phyloP scores from a whole-genome alignment of 2,329 filamentous ascomycete species.

The Rhynchosporium secalis region DNA sequence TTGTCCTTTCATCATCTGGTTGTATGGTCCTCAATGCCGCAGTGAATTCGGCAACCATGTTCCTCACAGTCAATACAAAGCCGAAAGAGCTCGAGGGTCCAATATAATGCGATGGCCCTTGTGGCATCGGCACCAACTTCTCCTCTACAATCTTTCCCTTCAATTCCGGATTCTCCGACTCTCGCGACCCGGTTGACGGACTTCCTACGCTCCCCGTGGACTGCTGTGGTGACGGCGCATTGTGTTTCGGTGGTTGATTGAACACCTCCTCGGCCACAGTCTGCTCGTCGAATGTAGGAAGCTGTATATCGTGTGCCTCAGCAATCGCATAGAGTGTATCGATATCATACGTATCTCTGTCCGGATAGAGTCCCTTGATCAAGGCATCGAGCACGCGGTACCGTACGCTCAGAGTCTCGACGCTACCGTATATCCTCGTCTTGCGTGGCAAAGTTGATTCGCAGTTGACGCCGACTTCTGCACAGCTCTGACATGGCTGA shows the following conservation, averaged over 20 bases:
- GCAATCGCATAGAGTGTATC: constrained; percentile 45
- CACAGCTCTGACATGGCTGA: constrained; percentile 44
- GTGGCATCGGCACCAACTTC: constrained; percentile 35
- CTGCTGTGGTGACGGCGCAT: constrained; percentile 24
- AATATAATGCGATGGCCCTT: constrained; percentile 37
- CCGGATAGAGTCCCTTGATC: constrained; percentile 45
- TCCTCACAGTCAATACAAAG: constrained; percentile 36
- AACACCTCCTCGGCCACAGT: constrained; percentile 33
- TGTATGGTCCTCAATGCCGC: constrained; percentile 28
- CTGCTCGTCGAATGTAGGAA: constrained; percentile 41
- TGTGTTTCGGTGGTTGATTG: constrained; percentile 25
- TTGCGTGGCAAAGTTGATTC: constrained; percentile 47
- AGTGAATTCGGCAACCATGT: constrained; percentile 38
- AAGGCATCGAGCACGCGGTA: constrained; percentile 46
- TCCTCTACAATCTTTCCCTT: constrained; percentile 30
- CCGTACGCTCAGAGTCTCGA: constrained; percentile 47
- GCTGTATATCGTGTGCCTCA: constrained; percentile 41
- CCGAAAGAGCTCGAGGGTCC: constrained; percentile 39
- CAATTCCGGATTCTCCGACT: constrained; percentile 19
- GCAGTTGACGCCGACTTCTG: constrained; percentile 43
- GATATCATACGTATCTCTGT: constrained; percentile 43
- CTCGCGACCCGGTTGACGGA: constrained; percentile 26
- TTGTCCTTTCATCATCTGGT: constrained; percentile 33
- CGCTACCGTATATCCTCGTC: constrained; percentile 47
- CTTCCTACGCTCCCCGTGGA: constrained; percentile 23